Base-by-base conservation (phyloP, 768 basidiomycete genomes). In the Trametes sanguinea region DNA sequence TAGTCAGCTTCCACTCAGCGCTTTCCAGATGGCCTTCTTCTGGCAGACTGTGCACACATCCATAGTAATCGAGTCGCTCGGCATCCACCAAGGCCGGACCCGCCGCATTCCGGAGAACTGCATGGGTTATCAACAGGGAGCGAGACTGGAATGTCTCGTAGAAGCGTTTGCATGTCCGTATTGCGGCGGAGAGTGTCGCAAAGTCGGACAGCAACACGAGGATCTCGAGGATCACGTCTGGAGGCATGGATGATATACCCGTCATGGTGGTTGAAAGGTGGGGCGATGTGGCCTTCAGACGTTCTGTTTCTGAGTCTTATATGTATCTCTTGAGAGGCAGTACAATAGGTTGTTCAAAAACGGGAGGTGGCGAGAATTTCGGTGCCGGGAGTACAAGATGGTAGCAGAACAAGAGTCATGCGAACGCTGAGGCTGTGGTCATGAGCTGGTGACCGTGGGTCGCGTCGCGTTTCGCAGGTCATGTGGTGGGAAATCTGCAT, bases 171-270 rank as follows among this genome's bases (percentile, higher is more conserved):
- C 60, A 71, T 6, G 62, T 44, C 11, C 65, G 59, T 33, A 73
- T 65, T 32, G 57, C 57, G n/a, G 69, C 66, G 8, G 61, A 35
- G n/a, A 74, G 63, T 2, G 70, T 68, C 4, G 35, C 6, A 30
- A 70, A 72, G 59, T 74, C 69, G 11, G 67, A 55, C n/a, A 74
- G 6, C 4, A 9, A 29, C 16, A 46, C 53, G 6, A 74, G 61
- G n/a, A 73, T 67, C 29, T 64, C 61, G 57, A 72, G 68, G 14
- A 69, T 42, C 9, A 73, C 22, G 46, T 74, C 73, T 13, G 29
- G 17, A 8, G 63, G 60, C n/a, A 70, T 6, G 6, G 6, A 6
- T 6, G 35, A 37, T 11, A 37, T 37, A 11, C 35, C 35, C 6
- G 35, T 37, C 35, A 37, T 37, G 35, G 35, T 37, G 11, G 11